A percentile compares a stretch with the other conserved stretches of the same genome.
Evolutionary conservation across 1,284 basidiomycete genomes (phyloP).

Genomic region (Flammula alnicola): DNA sequence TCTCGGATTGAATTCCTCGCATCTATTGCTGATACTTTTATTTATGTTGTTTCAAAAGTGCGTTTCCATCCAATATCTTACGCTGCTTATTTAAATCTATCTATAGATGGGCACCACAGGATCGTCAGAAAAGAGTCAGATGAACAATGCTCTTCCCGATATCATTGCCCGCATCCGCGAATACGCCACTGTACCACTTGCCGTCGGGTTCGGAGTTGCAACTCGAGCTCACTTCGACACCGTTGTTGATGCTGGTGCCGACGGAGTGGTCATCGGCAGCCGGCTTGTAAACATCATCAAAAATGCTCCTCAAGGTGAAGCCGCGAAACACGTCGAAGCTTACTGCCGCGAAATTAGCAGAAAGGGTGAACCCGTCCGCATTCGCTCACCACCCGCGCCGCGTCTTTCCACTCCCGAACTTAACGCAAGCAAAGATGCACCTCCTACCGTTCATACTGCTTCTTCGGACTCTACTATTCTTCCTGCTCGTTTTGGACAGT

Average conservation of each 20-base stretch:
- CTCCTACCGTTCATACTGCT: conserved; percentile 33
- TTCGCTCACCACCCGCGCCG: conserved; percentile 35
- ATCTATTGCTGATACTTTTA: conserved; percentile 95
- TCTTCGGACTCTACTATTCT: conserved; percentile 52
- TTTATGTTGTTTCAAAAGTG: conserved; percentile 95
- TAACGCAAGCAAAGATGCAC: conserved; percentile 32
- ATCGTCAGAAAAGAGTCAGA: conserved; percentile 74
- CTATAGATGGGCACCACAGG: conserved; percentile 96
- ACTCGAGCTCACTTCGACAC: conserved; percentile 91
- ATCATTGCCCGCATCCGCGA: conserved; percentile 77
- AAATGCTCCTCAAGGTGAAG: conserved; percentile 54
- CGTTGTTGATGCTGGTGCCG: conserved; percentile 86
- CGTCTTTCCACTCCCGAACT: conserved; percentile 32
- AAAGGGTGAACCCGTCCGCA: conserved; percentile 51
- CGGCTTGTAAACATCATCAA: conserved; percentile 85
- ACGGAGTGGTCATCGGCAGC: conserved; percentile 95
- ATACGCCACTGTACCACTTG: conserved; percentile 82
- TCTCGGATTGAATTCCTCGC: conserved; percentile 90
- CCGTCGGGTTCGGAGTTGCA: conserved; percentile 96
- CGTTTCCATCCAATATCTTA: conserved; percentile 10
- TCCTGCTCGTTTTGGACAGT: conserved; percentile 90
- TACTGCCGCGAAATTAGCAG: conserved; percentile 77
- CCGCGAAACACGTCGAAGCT: conserved; percentile 67
- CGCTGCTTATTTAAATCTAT: not conserved
- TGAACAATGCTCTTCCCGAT: conserved; percentile 81